Evolutionary conservation across 2,329 filamentous ascomycete genomes (phyloP), one percentile per base, ranked within the genome.

Genomic region (Phyllosticta citriasiana): DNA sequence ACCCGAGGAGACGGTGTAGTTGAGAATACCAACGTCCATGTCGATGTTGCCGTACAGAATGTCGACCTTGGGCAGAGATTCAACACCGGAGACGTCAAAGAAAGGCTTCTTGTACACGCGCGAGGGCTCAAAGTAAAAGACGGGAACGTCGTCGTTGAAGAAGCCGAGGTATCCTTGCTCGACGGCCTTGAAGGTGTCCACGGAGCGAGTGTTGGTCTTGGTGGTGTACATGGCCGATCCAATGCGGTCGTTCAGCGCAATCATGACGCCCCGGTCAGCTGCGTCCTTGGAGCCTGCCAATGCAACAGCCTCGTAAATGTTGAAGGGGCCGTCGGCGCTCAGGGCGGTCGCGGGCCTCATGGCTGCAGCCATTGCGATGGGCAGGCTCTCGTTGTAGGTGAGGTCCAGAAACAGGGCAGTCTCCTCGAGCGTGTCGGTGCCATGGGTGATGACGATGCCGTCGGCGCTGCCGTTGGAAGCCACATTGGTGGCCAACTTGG

Each of bases 401-500:
- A 82, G 71, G 64, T 86, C 81, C 8, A 87, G 73, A 73, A 85
- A 86, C 73, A 86, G 86, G 8, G 83, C 81, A 0, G 81, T 80
- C 70, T 87, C 84, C 66, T 86, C 84, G 1, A 87, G 75, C 0
- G 82, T 85, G 66, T 88, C 85, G 8, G 85, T 87, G 55, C 85
- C 84, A 66, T 87, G 84, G 0, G 84, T 86, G 59, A 88, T 73
- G 5, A 86, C 81, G 6, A 80, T 81, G 40, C 83, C 71, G 9
- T 70, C 66, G 50, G 78, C 70, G 0, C 74, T 72, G 0, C 69
- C 67, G 62, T 75, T 75, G 26, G 78, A 76, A 3, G 84, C 73
- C 60, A 81, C 79, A 12, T 67, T 66, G 60, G 81, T 79, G 58
- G 84, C 79, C 60, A 74, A 71, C 25, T 78, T 73, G 5, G 78